Percentiles rank a stretch among this genome's conserved stretches.
Evolutionary conservation across 768 basidiomycete species (phyloP).

Genomic region (Mycena crocata): DNA sequence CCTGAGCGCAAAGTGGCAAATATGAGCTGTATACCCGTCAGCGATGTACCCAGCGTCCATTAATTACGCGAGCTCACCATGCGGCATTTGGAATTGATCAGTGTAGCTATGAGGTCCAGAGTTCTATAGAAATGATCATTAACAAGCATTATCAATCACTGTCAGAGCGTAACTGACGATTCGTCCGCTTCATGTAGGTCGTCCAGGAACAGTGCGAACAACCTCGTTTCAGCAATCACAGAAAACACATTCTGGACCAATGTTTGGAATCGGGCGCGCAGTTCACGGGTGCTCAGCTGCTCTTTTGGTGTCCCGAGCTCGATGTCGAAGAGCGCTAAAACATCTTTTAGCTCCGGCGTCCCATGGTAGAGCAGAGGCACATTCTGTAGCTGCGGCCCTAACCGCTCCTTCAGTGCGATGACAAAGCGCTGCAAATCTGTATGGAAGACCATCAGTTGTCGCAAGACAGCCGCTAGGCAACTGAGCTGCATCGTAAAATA

Average conservation of each 20-base stretch:
- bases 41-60: conserved; percentile 15
- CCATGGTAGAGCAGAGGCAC: conserved; percentile 78
- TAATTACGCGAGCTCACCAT: conserved; percentile 57
- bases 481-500: conserved; percentile 57
- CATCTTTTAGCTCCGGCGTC: conserved; percentile 75
- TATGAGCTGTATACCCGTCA: conserved; percentile 58
- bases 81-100: conserved; percentile 72
- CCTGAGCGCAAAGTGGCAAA: conserved; percentile 73
- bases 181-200: conserved; percentile 82
- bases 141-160: not conserved
- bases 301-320: conserved; percentile 64
- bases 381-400: conserved; percentile 79
- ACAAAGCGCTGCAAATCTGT: conserved; percentile 79
- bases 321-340: conserved; percentile 67
- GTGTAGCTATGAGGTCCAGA: conserved; percentile 71
- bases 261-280: conserved; percentile 77
- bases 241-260: conserved; percentile 77
- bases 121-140: conserved; percentile 54
- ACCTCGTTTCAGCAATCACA: conserved; percentile 74
- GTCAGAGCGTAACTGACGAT: conserved; percentile 53
- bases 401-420: conserved; percentile 62
- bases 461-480: conserved; percentile 76
- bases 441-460: conserved; percentile 81
- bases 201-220: conserved; percentile 79
- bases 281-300: conserved; percentile 65